These are phyloP conservation scores for Thinopyrum elongatum DNA, from an alignment of 176 grass and related monocot species.

Conservation along the genomic window DNA sequence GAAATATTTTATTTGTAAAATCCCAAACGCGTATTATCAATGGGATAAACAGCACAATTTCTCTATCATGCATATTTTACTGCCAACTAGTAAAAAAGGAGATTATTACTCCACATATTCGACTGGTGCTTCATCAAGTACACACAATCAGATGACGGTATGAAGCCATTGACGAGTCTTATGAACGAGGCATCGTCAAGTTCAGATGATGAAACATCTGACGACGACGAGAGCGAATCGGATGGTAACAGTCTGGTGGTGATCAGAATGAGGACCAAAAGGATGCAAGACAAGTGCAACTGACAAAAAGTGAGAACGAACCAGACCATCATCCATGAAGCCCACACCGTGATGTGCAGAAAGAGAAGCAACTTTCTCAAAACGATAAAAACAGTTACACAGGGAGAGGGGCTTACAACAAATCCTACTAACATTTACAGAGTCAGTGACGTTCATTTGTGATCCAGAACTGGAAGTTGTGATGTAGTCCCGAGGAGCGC, in stretches of 20 bases:
- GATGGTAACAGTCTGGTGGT: neutral
- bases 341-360: neutral
- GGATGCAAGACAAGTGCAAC: neutral
- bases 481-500: constrained; percentile 32
- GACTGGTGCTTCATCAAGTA: too few species aligned
- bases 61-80: too few species aligned
- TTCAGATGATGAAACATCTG: constrained; percentile 29
- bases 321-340: constrained; percentile 17
- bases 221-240: neutral
- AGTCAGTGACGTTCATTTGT: constrained; percentile 29
- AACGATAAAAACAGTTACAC: constrained; percentile 11
- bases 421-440: constrained; percentile 32
- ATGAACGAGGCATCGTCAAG: neutral
- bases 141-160: neutral
- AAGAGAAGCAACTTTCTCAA: constrained; percentile 27
- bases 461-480: constrained; percentile 27
- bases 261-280: neutral
- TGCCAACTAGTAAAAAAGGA: too few species aligned
- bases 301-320: too few species aligned
- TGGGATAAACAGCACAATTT: too few species aligned
- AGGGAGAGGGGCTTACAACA: neutral
- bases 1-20: too few species aligned
- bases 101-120: too few species aligned
- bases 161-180: constrained; percentile 43
- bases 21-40: too few species aligned